Evolutionary conservation across 2,329 filamentous ascomycete genomes (phyloP).

Genomic region (Endoconidiophora laricicola): DNA sequence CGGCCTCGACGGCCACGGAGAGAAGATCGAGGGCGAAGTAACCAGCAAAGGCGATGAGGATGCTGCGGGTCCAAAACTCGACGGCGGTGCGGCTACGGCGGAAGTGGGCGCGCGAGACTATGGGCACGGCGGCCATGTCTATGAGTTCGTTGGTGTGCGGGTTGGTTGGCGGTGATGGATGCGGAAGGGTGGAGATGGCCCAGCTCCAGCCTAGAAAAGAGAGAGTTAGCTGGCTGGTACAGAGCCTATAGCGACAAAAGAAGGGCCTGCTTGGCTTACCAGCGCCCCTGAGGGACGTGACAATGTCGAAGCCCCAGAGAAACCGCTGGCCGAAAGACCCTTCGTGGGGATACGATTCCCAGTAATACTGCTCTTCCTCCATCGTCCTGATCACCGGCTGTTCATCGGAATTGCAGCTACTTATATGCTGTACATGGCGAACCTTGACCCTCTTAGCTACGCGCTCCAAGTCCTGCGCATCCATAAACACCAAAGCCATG

Average conservation of each 20-base stretch:
- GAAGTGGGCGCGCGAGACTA: conserved; percentile 29
- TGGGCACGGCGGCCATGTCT: conserved; percentile 26
- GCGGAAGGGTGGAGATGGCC: conserved; percentile 33
- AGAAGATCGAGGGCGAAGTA: conserved; percentile 56
- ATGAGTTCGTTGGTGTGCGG: conserved; percentile 24
- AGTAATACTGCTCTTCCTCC: conserved; percentile 34
- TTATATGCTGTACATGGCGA: conserved; percentile 2
- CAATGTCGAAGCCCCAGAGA: conserved; percentile 39
- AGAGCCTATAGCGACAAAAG: background rate
- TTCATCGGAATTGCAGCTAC: background rate
- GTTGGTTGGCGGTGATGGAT: conserved; percentile 25
- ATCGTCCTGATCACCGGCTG: conserved; percentile 11
- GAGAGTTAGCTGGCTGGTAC: background rate
- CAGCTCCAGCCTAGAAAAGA: conserved; percentile 36
- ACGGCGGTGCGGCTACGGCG: conserved; percentile 23
- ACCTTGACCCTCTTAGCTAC: conserved; percentile 23
- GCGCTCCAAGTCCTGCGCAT: conserved; percentile 39
- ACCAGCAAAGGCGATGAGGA: conserved; percentile 31
- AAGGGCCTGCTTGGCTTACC: conserved; percentile 25
- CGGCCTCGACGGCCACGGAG: conserved; percentile 45
- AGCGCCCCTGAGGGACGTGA: conserved; percentile 35
- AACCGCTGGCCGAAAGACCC: conserved; percentile 32
- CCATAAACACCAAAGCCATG: conserved; percentile 34
- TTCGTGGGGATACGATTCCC: conserved; percentile 40
- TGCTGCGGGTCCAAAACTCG: conserved; percentile 27